Evolutionary conservation across 2,329 filamentous ascomycete genomes (phyloP).

Genomic region (Uncinocarpus reesii): DNA sequence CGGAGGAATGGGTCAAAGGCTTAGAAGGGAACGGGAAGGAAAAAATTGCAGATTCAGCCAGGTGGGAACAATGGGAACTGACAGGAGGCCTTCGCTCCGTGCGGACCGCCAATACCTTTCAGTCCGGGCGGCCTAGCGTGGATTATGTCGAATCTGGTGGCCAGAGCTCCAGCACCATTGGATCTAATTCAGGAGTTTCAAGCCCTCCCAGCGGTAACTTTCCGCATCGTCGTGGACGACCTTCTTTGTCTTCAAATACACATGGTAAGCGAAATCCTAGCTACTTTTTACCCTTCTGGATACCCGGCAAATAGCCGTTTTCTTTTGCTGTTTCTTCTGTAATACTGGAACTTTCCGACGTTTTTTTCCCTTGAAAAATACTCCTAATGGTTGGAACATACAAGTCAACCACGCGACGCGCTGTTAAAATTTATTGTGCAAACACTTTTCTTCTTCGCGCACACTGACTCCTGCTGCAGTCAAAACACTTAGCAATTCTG

Average conservation of each 20-base stretch:
- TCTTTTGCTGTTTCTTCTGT: not conserved
- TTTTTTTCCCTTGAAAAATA: not conserved
- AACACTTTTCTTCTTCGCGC: slow-evolving; percentile 13
- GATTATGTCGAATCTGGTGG: slow-evolving; percentile 7
- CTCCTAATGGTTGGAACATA: not conserved
- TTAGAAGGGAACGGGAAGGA: slow-evolving; percentile 54
- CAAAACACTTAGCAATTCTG: not conserved
- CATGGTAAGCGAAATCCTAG: slow-evolving; percentile 15
- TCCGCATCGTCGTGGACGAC: slow-evolving; percentile 4
- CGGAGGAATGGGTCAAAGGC: slow-evolving; percentile 71
- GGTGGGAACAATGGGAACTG: slow-evolving; percentile 66
- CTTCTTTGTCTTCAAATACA: slow-evolving; percentile 10
- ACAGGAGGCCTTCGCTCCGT: slow-evolving; percentile 25
- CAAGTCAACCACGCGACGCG: not conserved
- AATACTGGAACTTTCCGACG: not conserved
- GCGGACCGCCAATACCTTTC: not conserved
- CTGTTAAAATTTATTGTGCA: not conserved
- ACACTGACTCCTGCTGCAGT: slow-evolving; percentile 7
- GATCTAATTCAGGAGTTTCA: slow-evolving; percentile 12
- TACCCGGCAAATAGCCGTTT: not conserved
- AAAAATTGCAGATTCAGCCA: slow-evolving; percentile 49
- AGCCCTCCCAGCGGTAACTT: slow-evolving; percentile 13
- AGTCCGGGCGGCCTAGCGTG: not conserved
- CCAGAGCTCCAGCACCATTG: slow-evolving; percentile 4
- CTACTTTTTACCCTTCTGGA: not conserved